Conservation (phyloP, 2,329 filamentous ascomycete species). For the Paraphaeosphaeria minitans region DNA sequence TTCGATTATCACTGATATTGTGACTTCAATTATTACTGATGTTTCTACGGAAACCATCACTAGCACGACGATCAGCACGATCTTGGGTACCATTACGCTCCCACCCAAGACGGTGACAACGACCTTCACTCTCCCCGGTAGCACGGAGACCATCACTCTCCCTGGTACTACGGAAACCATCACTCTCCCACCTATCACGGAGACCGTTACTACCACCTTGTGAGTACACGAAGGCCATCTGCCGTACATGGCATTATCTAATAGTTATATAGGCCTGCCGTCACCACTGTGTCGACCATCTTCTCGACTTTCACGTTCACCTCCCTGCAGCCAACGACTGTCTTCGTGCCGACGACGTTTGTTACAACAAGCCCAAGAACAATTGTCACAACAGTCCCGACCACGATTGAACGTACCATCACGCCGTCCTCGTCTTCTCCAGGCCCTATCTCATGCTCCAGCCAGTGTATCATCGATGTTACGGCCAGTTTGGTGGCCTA, state of each 20-base stretch:
- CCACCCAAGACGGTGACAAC: constrained; percentile 9
- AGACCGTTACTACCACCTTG: constrained; percentile 28
- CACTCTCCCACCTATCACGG: constrained; percentile 24
- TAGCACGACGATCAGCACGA: constrained; percentile 24
- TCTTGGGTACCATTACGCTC: constrained; percentile 20
- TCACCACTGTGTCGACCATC: constrained; percentile 28
- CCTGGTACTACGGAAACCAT: constrained; percentile 22
- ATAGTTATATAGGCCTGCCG: constrained; percentile 18
- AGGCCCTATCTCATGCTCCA: constrained; percentile 26
- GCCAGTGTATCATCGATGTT: constrained; percentile 39
- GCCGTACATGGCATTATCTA: not conserved
- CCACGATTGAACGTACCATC: constrained; percentile 25
- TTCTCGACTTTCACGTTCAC: constrained; percentile 30
- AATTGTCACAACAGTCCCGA: not conserved
- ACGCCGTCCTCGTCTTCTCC: constrained; percentile 12
- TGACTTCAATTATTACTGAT: constrained; percentile 5
- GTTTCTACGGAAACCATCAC: constrained; percentile 17
- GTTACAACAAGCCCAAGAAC: not conserved
- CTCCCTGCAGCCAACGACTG: constrained; percentile 26
- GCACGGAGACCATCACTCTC: constrained; percentile 26
- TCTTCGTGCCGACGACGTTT: constrained; percentile 17
- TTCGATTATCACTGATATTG: not conserved
- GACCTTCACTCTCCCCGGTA: constrained; percentile 14
- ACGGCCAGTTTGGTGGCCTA: constrained; percentile 36
- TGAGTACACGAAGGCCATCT: not conserved